These are phyloP conservation scores for Diaporthe sp. DNA, from an alignment of 2,329 filamentous ascomycete genomes.

Conservation along the genomic window DNA sequence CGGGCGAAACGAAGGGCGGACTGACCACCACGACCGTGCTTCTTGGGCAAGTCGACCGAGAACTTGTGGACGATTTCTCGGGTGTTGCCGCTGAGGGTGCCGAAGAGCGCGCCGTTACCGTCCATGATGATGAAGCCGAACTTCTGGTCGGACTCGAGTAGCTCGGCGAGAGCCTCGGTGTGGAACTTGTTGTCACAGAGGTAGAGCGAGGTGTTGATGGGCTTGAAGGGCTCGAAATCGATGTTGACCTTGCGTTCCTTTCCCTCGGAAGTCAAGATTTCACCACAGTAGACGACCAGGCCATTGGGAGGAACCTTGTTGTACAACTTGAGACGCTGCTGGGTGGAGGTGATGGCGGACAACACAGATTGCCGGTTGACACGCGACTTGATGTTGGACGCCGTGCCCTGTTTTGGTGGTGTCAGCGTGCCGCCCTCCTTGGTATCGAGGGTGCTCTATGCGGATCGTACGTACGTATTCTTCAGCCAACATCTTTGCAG, in stretches of 20 bases:
- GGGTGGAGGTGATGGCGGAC: conserved; percentile 98
- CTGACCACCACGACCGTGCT: conserved; percentile 99
- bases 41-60: conserved; percentile 98
- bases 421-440: conserved; percentile 13
- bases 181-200: conserved; percentile 99
- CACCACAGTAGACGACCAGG: conserved; percentile 98
- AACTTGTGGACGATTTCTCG: conserved; percentile 98
- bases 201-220: conserved; percentile 99
- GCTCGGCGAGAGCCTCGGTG: conserved; percentile 95
- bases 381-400: conserved; percentile 99
- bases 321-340: conserved; percentile 99
- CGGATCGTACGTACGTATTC: conserved; percentile 81
- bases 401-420: conserved; percentile 79
- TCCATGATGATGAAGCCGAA: conserved; percentile 99
- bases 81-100: conserved; percentile 96
- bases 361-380: conserved; percentile 98
- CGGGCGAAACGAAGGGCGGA: conserved; percentile 99
- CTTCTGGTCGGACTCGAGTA: conserved; percentile 98
- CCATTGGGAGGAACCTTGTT: conserved; percentile 99
- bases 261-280: conserved; percentile 99
- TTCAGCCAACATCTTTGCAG: conserved; percentile 99
- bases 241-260: conserved; percentile 99
- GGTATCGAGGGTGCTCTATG: conserved; percentile 42
- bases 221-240: conserved; percentile 99
- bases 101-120: conserved; percentile 97